Percentiles rank a stretch among this genome's conserved stretches.
Evolutionary conservation across 2,329 filamentous ascomycete genomes (phyloP).

Genomic region (Xylariaceae sp.): DNA sequence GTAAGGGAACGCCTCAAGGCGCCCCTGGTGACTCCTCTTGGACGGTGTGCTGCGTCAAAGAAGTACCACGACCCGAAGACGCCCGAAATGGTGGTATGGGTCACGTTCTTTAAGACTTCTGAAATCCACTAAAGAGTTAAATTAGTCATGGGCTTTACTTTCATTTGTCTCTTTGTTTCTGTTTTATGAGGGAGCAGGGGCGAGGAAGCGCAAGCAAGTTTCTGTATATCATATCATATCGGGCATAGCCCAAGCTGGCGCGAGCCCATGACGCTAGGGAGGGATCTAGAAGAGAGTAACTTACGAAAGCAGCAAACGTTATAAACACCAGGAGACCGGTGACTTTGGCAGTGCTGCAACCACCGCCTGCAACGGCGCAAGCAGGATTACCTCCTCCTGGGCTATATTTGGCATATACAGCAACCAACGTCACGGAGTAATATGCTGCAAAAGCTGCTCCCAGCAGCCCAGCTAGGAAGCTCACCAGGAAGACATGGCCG

Average conservation of each 20-base stretch:
- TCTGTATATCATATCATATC: too few relatives aligned
- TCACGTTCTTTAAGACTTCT: constrained; percentile 89
- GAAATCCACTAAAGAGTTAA: constrained; percentile 57
- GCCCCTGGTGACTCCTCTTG: constrained; percentile 74
- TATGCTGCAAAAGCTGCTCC: constrained; percentile 74
- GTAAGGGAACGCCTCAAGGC: constrained; percentile 76
- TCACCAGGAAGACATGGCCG: constrained; percentile 83
- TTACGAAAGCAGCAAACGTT: constrained; percentile 80
- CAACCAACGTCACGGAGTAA: constrained; percentile 80
- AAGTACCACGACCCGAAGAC: constrained; percentile 96
- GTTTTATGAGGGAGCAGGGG: too few relatives aligned
- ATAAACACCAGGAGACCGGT: constrained; percentile 80
- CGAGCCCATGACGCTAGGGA: background rate
- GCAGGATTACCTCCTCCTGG: constrained; percentile 50
- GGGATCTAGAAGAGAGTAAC: background rate
- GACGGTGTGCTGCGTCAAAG: constrained; percentile 66
- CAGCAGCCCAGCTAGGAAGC: constrained; percentile 71
- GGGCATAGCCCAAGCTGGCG: too few relatives aligned
- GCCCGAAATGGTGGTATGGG: constrained; percentile 80
- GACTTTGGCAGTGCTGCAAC: constrained; percentile 70
- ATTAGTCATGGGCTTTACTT: constrained; percentile 1
- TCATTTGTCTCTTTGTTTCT: background rate
- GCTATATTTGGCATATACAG: constrained; percentile 78
- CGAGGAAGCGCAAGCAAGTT: too few relatives aligned
- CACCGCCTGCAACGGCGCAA: constrained; percentile 48